These are phyloP conservation scores for Nigrospora osmanthi DNA, from an alignment of 2,329 filamentous ascomycete genomes.

Conservation along the genomic window DNA sequence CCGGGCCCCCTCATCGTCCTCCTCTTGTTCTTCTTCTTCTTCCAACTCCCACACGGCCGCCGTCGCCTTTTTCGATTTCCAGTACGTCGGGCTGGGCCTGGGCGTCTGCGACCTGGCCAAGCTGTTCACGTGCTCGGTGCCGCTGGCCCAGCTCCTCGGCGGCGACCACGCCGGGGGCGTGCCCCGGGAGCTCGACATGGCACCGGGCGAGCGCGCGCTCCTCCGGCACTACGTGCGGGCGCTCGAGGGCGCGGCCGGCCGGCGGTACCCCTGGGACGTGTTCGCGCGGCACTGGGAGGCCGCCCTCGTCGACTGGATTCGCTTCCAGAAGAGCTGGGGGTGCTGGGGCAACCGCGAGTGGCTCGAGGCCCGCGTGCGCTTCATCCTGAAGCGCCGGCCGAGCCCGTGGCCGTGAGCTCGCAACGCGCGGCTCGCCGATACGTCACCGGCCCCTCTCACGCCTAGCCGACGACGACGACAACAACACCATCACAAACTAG, in stretches of 20 bases:
- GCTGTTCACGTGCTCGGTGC: slow-evolving; percentile 59
- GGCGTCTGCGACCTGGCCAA: slow-evolving; percentile 62
- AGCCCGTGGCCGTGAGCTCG: neutral
- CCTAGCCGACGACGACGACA: too few species aligned
- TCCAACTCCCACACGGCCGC: slow-evolving; percentile 26
- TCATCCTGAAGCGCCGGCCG: too few species aligned
- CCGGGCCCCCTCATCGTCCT: too few species aligned
- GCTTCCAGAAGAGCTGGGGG: slow-evolving; percentile 53
- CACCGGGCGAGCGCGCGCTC: slow-evolving; percentile 39
- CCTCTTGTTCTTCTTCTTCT: too few species aligned
- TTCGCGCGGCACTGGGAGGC: slow-evolving; percentile 58
- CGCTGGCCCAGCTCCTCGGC: slow-evolving; percentile 39
- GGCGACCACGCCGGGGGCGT: slow-evolving; percentile 13
- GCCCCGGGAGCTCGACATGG: slow-evolving; percentile 36
- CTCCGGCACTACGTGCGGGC: slow-evolving; percentile 38
- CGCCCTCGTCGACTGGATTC: slow-evolving; percentile 60
- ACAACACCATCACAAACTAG: too few species aligned
- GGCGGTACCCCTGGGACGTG: slow-evolving; percentile 42
- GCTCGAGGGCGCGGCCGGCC: slow-evolving; percentile 17
- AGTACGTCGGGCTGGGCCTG: slow-evolving; percentile 57
- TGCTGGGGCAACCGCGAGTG: slow-evolving; percentile 54
- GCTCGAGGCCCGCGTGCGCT: slow-evolving; percentile 42
- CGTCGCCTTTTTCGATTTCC: slow-evolving; percentile 63
- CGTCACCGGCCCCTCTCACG: too few species aligned
- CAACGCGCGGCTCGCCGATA: neutral